phyloP scores from a whole-genome alignment of 768 basidiomycete genomes.

The Lactarius deliciosus region DNA sequence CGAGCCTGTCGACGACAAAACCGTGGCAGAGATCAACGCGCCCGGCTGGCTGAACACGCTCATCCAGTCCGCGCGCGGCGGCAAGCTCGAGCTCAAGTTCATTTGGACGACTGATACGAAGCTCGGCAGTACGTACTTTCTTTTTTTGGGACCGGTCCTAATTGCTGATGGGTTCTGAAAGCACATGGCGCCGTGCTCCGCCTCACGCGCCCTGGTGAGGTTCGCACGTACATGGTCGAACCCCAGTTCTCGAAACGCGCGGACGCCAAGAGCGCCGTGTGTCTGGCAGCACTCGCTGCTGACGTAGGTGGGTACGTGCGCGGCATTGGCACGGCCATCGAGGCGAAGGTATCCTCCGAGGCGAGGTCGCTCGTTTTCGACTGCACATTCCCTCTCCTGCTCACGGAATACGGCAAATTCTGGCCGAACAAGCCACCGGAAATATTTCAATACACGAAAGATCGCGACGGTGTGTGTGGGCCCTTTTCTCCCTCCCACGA shows the following conservation, averaged over 20 bases:
- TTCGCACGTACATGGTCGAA: constrained; percentile 62
- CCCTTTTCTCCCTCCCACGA: constrained; percentile 16
- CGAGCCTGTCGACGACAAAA: constrained; percentile 47
- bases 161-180: constrained; percentile 28
- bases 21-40: constrained; percentile 53
- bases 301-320: constrained; percentile 60
- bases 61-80: constrained; percentile 53
- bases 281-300: constrained; percentile 61
- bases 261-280: constrained; percentile 71
- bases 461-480: constrained; percentile 49
- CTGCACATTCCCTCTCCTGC: constrained; percentile 47
- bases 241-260: constrained; percentile 55
- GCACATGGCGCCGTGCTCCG: constrained; percentile 66
- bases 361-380: constrained; percentile 47
- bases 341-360: constrained; percentile 46
- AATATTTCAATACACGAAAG: constrained; percentile 42
- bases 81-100: constrained; percentile 44
- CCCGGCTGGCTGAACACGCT: constrained; percentile 52
- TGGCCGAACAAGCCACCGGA: constrained; percentile 40
- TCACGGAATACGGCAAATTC: constrained; percentile 47
- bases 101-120: constrained; percentile 45
- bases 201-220: constrained; percentile 51
- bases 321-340: constrained; percentile 42
- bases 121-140: constrained; percentile 43
- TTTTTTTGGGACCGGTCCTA: background rate